These are phyloP conservation scores for Serendipita sp. DNA, from an alignment of 768 basidiomycete species.

Conservation along the genomic window DNA sequence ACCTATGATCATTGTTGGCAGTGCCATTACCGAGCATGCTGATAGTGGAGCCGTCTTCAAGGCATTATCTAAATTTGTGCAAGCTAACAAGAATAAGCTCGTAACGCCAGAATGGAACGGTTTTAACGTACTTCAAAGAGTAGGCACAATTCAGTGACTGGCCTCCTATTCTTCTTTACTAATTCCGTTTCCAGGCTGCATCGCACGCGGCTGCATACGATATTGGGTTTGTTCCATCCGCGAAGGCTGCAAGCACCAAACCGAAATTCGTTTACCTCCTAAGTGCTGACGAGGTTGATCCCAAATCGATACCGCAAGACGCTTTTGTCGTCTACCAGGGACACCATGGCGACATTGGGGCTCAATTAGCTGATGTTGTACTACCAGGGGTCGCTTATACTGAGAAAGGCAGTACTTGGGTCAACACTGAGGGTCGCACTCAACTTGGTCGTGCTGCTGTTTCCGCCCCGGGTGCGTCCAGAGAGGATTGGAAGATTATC, in stretches of 20 bases:
- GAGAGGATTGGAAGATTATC: conserved; percentile 97
- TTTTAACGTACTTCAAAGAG: conserved; percentile 81
- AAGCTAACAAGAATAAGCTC: conserved; percentile 55
- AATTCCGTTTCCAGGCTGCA: conserved; percentile 38
- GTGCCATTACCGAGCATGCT: conserved; percentile 65
- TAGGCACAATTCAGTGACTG: conserved; percentile 23
- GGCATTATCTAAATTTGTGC: conserved; percentile 60
- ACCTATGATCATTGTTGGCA: conserved; percentile 87
- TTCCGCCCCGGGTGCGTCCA: conserved; percentile 79
- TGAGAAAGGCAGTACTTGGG: conserved; percentile 80
- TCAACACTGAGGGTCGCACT: conserved; percentile 89
- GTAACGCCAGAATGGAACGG: conserved; percentile 91
- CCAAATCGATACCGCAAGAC: conserved; percentile 68
- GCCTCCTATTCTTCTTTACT: neutral
- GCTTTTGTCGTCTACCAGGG: conserved; percentile 99
- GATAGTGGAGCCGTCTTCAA: conserved; percentile 69
- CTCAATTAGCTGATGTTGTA: conserved; percentile 93
- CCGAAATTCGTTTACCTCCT: conserved; percentile 96
- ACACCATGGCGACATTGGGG: conserved; percentile 93
- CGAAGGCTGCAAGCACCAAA: conserved; percentile 50
- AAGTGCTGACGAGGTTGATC: conserved; percentile 87
- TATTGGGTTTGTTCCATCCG: conserved; percentile 78
- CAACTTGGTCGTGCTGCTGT: conserved; percentile 88
- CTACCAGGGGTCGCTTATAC: conserved; percentile 89
- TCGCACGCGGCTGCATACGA: conserved; percentile 92